phyloP scores from a whole-genome alignment of 495 filamentous ascomycete species.

The Xylaria cubensis region DNA sequence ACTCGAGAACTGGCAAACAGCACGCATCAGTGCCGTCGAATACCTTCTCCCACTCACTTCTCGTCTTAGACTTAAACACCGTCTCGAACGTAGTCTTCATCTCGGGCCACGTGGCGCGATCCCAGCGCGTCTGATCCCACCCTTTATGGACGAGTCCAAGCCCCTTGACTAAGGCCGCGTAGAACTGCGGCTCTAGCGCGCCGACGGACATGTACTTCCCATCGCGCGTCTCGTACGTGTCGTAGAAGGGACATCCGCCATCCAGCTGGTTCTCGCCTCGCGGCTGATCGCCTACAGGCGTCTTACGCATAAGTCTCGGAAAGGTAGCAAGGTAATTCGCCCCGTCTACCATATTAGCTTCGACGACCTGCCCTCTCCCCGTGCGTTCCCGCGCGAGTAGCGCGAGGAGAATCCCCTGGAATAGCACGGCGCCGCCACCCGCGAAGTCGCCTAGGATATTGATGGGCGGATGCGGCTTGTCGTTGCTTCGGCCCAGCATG shows the following conservation, averaged over 20 bases:
- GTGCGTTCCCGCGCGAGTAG: conserved; percentile 60
- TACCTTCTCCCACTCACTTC: conserved; percentile 80
- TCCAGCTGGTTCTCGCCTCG: conserved; percentile 83
- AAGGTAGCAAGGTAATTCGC: conserved; percentile 77
- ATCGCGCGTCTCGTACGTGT: conserved; percentile 84
- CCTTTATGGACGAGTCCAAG: conserved; percentile 61
- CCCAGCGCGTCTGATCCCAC: conserved; percentile 61
- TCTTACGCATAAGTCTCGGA: conserved; percentile 68
- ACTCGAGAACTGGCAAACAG: conserved; percentile 82
- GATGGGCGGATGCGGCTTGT: conserved; percentile 76
- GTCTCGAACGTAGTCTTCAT: conserved; percentile 65
- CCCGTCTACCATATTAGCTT: conserved; percentile 97
- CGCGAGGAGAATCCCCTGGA: conserved; percentile 72
- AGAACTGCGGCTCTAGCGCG: conserved; percentile 88
- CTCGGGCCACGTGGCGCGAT: conserved; percentile 68
- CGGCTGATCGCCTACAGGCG: conserved; percentile 61
- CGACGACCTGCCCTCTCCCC: conserved; percentile 84
- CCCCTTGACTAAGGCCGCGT: conserved; percentile 66
- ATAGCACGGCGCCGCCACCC: conserved; percentile 82
- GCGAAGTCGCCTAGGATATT: conserved; percentile 93
- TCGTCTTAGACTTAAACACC: conserved; percentile 74
- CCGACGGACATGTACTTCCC: conserved; percentile 88
- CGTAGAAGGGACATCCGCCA: conserved; percentile 85
- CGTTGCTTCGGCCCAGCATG: conserved; percentile 71
- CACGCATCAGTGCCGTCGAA: conserved; percentile 94